Evolutionary conservation across 805 yeast species (phyloP).

Genomic region (Wickerhamomyces rabaulensis): DNA sequence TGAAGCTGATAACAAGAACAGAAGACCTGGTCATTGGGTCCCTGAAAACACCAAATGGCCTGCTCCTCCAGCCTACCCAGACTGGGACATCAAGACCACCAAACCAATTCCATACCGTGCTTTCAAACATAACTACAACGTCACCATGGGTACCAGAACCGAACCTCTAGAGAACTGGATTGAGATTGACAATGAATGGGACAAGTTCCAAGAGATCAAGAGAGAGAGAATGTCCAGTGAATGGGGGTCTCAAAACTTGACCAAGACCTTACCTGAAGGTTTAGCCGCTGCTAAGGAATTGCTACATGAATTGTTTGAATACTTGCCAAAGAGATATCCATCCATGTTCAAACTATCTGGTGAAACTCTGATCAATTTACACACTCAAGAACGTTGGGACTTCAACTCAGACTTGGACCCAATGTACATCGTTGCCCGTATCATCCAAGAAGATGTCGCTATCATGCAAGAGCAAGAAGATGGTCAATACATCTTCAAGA

Average conservation of each 20-base stretch:
- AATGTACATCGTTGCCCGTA: constrained; percentile 48
- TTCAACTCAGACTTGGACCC: constrained; percentile 43
- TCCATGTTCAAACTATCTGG: constrained; percentile 32
- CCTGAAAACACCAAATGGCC: constrained; percentile 51
- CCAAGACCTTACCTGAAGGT: constrained; percentile 48
- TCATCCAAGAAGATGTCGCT: constrained; percentile 65
- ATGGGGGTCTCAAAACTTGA: constrained; percentile 26
- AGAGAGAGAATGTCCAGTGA: constrained; percentile 45
- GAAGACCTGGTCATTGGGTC: constrained; percentile 47
- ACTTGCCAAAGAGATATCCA: constrained; percentile 56
- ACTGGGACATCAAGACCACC: constrained; percentile 15
- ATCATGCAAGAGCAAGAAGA: constrained; percentile 56
- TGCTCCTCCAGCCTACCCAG: constrained; percentile 37
- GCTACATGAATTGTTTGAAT: constrained; percentile 45
- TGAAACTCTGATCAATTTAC: constrained; percentile 31
- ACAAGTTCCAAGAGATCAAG: constrained; percentile 47
- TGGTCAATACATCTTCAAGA: constrained; percentile 52
- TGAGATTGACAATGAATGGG: constrained; percentile 65
- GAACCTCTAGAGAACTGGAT: constrained; percentile 63
- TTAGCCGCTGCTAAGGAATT: constrained; percentile 51
- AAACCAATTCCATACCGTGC: constrained; percentile 32
- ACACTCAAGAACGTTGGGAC: constrained; percentile 47
- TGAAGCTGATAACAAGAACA: constrained; percentile 37
- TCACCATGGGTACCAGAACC: constrained; percentile 65
- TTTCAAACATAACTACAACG: constrained; percentile 56